Evolutionary conservation across 1,284 basidiomycete species (phyloP).

Genomic region (Trametes versicolor): DNA sequence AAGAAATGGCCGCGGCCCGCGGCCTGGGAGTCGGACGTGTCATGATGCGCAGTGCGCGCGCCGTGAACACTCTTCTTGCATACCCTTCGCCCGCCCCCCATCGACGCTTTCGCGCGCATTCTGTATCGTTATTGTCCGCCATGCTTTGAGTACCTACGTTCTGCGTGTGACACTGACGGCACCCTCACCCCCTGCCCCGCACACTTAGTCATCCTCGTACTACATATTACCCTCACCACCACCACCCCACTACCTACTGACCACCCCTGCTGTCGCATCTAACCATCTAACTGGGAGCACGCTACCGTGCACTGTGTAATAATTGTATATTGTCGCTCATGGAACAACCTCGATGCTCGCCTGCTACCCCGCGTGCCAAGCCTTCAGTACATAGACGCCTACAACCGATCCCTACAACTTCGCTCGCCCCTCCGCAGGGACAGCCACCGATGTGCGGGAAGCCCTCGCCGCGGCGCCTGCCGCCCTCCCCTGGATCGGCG

Average conservation of each 20-base stretch:
- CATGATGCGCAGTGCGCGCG: background rate
- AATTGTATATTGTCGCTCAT: slow-evolving; percentile 20
- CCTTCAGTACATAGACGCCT: background rate
- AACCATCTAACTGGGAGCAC: slow-evolving; percentile 3
- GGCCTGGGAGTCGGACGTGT: slow-evolving; percentile 37
- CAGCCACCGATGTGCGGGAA: background rate
- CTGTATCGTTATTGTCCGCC: slow-evolving; percentile 24
- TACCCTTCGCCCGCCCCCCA: background rate
- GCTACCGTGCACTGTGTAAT: slow-evolving; percentile 14
- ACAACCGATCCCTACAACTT: background rate
- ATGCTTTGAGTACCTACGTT: slow-evolving; percentile 10
- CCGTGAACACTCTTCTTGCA: background rate
- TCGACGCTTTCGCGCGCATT: background rate
- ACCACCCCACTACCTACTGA: background rate
- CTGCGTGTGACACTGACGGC: background rate
- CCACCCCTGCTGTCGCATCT: background rate
- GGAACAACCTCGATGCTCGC: background rate
- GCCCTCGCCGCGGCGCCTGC: background rate
- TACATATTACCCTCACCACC: background rate
- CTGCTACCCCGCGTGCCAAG: background rate
- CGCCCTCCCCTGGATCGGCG: slow-evolving; percentile 26
- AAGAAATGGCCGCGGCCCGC: slow-evolving; percentile 37
- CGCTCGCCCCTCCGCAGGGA: background rate
- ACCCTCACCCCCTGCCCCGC: background rate
- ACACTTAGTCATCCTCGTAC: background rate